Evolutionary conservation across 331 rosid genomes (phyloP), one percentile per base, ranked within the genome.

Genomic region (Spiraea crenata): DNA sequence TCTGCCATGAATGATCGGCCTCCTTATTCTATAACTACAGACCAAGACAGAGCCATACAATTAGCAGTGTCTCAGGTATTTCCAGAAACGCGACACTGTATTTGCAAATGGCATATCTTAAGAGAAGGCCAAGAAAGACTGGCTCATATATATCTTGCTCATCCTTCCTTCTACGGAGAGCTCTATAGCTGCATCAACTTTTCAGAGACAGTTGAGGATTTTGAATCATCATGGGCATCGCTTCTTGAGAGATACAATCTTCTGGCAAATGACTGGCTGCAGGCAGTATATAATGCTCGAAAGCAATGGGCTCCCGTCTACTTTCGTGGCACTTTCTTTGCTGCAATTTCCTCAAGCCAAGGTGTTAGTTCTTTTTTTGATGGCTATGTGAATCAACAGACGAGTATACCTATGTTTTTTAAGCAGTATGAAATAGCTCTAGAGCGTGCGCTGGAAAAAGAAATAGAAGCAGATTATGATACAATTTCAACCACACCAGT

Each of bases 71-170:
- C 86, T 17, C 89, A 76, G 34, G 96, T 82, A 55, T 83, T 90
- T 61, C 88, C 95, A 4, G 80, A 75, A 74, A 80, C 89, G 6
- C 83, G 87, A 59, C 96, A 90, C 60, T 84, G 95, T 59, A 86
- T 90, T 60, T 86, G 97, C 82, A 90, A 88, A 80, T 90, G 95
- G 95, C 95, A 90, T 76, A 86, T 90, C 62, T 83, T 90, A 80
- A 84, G 95, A 74, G 95, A 90, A 86, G 92, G 92, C 48, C 97
- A 88, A 73, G 90, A 88, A 80, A 80, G 90, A 70, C 13, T 90
- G 74, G 85, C 95, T 84, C 97, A 81, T 78, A 68, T 83, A 66
- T 86, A 83, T 84, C 89, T 82, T 70, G 85, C 87, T 42, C 84
- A 88, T 66, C 95, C 92, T 65, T 75, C 88, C 51, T 86, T 88